Percentiles rank a stretch among this genome's conserved stretches.
Evolutionary conservation across 306 rosid genomes (phyloP).

Genomic region (Parietaria judaica): DNA sequence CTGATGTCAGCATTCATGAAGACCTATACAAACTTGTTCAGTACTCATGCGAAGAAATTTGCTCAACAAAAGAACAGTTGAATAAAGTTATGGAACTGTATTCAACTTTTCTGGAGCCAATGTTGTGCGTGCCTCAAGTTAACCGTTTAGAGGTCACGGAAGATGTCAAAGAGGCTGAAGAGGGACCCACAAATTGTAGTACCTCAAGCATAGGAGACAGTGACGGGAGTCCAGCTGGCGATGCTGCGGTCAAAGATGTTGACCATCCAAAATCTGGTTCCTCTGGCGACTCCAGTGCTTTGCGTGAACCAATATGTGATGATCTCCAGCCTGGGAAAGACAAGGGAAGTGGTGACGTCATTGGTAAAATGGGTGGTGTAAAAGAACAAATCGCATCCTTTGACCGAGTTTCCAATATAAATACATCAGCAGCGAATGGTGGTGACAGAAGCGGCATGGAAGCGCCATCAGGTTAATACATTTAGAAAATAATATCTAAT

Average conservation of each 20-base stretch:
- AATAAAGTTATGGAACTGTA: conserved; percentile 80
- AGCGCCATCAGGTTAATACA: conserved; percentile 48
- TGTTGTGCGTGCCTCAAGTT: conserved; percentile 71
- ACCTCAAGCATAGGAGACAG: conserved; percentile 41
- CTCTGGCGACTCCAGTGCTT: conserved; percentile 43
- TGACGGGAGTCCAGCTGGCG: conserved; percentile 46
- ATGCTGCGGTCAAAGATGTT: conserved; percentile 31
- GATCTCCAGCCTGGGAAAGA: conserved; percentile 34
- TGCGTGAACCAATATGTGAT: conserved; percentile 24
- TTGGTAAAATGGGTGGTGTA: conserved; percentile 42
- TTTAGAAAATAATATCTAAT: background rate
- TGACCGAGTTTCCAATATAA: conserved; percentile 42
- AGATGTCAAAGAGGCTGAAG: conserved; percentile 40
- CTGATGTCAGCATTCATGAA: conserved; percentile 64
- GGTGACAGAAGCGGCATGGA: conserved; percentile 45
- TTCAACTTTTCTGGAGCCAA: conserved; percentile 75
- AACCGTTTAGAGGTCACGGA: conserved; percentile 43
- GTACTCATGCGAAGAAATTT: conserved; percentile 79
- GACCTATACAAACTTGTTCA: conserved; percentile 79
- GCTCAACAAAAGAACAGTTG: conserved; percentile 66
- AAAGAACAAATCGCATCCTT: conserved; percentile 32
- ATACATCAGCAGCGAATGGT: conserved; percentile 34
- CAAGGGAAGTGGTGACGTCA: conserved; percentile 36
- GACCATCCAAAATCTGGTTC: conserved; percentile 42
- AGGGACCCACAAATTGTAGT: conserved; percentile 27